phyloP scores from a whole-genome alignment of 805 yeast genomes.

The Pichia exigua region DNA sequence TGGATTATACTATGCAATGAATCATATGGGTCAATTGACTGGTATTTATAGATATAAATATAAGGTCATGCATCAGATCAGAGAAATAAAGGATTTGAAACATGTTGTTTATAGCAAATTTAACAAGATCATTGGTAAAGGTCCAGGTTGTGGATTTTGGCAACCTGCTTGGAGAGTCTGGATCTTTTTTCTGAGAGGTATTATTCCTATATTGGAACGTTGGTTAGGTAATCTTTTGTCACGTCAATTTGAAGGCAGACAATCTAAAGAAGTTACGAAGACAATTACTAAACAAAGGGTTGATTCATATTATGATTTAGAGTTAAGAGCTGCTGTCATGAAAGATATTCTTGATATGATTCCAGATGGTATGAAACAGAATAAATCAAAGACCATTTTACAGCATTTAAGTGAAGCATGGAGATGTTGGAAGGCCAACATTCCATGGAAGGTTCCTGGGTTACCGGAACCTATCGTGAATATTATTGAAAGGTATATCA shows the following conservation, averaged over 20 bases:
- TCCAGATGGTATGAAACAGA: conserved; percentile 87
- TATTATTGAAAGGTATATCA: conserved; percentile 80
- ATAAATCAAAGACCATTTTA: conserved; percentile 74
- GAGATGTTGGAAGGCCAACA: conserved; percentile 99
- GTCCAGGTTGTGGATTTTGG: conserved; percentile 99
- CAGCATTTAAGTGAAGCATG: conserved; percentile 97
- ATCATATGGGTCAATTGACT: conserved; percentile 91
- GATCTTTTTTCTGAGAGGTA: conserved; percentile 87
- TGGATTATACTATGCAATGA: conserved; percentile 81
- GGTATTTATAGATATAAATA: conserved; percentile 96
- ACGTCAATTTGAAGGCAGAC: conserved; percentile 93
- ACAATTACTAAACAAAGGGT: conserved; percentile 93
- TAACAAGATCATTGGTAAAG: conserved; percentile 84
- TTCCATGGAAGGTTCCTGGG: conserved; percentile 97
- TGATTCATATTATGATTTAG: conserved; percentile 91
- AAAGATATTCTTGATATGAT: conserved; percentile 95
- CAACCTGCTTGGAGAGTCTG: conserved; percentile 98
- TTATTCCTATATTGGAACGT: conserved; percentile 82
- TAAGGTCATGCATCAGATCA: conserved; percentile 95
- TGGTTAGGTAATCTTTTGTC: conserved; percentile 91
- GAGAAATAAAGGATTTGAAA: conserved; percentile 91
- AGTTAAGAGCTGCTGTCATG: conserved; percentile 88
- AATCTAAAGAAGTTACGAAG: conserved; percentile 84
- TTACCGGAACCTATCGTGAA: conserved; percentile 84
- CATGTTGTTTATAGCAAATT: conserved; percentile 84